These are phyloP conservation scores for Silene noctiflora DNA, from an alignment of 179 eudicot genomes.

Conservation along the genomic window DNA sequence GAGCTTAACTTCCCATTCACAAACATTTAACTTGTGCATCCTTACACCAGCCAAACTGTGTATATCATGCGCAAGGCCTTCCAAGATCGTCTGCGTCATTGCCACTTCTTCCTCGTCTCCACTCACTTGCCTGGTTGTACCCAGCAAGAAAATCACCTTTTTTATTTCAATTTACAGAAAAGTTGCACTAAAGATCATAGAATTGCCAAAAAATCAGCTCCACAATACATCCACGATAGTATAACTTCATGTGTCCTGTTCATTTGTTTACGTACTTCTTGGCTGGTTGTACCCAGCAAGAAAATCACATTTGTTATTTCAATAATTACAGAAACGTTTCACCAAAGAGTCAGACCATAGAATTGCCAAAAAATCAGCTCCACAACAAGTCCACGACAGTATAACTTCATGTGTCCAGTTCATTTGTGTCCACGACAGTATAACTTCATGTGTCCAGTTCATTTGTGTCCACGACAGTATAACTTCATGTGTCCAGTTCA, in stretches of 20 bases:
- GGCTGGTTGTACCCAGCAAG: too few species aligned
- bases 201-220: background rate
- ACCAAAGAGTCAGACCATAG: too few species aligned
- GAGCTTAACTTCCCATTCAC: constrained; percentile 98
- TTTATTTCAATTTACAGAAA: constrained; percentile 12
- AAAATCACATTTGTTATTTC: too few species aligned
- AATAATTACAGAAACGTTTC: too few species aligned
- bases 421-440: too few species aligned
- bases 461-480: background rate
- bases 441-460: too few species aligned
- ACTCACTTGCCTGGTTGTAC: constrained; percentile 52
- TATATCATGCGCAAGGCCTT: constrained; percentile 69
- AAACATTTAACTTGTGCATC: constrained; percentile 88
- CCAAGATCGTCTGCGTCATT: constrained; percentile 53
- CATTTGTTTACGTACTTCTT: too few species aligned
- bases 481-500: background rate
- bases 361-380: too few species aligned
- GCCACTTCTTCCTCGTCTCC: constrained; percentile 56
- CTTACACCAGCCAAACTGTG: constrained; percentile 69
- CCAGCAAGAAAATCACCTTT: constrained; percentile 6
- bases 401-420: too few species aligned
- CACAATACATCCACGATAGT: background rate
- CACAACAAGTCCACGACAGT: too few species aligned
- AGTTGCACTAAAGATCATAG: background rate
- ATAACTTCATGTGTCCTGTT: too few species aligned